phyloP scores from a whole-genome alignment of 768 basidiomycete species.

The Rhizopogon roseolus region DNA sequence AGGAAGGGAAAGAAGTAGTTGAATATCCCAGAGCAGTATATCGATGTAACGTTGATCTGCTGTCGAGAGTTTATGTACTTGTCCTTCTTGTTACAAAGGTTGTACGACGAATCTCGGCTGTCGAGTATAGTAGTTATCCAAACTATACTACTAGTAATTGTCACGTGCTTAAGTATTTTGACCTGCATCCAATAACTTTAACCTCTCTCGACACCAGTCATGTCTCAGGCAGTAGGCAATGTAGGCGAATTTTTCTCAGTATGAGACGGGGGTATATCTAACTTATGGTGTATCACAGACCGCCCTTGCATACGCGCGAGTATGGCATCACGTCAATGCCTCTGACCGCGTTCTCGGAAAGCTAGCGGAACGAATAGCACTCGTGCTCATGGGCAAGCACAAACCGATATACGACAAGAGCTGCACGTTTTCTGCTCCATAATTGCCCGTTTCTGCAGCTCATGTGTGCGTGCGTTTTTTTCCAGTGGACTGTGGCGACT shows the following conservation, averaged over 20 bases:
- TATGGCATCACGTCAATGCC: conserved; percentile 96
- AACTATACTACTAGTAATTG: not conserved
- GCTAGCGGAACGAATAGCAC: conserved; percentile 89
- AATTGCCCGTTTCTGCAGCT: not conserved
- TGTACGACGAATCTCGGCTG: not conserved
- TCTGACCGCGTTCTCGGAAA: conserved; percentile 90
- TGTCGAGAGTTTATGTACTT: not conserved
- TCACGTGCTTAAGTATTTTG: not conserved
- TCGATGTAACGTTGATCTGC: not conserved
- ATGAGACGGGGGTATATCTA: not conserved
- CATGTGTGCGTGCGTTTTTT: not conserved
- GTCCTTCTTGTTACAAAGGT: not conserved
- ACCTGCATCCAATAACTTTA: not conserved
- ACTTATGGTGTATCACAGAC: conserved; percentile 51
- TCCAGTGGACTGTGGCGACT: conserved; percentile 95
- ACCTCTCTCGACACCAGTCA: conserved; percentile 20
- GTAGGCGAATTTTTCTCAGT: conserved; percentile 35
- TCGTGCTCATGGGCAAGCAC: conserved; percentile 98
- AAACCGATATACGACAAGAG: conserved; percentile 95
- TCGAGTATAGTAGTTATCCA: not conserved
- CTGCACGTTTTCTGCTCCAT: conserved; percentile 42
- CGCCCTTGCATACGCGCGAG: conserved; percentile 89
- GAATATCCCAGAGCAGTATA: no score
- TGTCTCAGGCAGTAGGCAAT: conserved; percentile 84
- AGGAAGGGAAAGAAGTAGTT: conserved; percentile 23